A percentile compares a stretch with the other conserved stretches of the same genome.
These are phyloP conservation scores for Anthoceros angustus DNA, from an alignment of 225 moss, liverwort and hornwort species.

Conservation along the genomic window DNA sequence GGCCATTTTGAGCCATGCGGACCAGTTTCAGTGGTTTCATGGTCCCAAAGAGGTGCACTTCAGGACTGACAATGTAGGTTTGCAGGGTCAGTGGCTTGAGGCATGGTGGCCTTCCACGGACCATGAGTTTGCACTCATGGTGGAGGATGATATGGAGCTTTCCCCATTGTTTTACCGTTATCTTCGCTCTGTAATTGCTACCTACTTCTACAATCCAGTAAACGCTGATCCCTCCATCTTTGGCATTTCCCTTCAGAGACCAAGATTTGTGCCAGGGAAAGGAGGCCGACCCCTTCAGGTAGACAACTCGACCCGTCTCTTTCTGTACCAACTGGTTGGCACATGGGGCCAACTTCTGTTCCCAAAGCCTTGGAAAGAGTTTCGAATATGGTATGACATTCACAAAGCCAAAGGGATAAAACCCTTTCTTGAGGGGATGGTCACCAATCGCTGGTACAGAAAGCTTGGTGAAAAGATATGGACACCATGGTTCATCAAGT, in stretches of 20 bases:
- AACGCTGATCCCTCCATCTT: conserved; percentile 56
- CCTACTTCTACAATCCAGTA: conserved; percentile 70
- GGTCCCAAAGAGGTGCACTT: conserved; percentile 92
- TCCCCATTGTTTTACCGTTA: conserved; percentile 88
- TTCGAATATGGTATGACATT: conserved; percentile 75
- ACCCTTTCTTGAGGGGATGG: conserved; percentile 67
- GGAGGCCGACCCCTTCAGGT: conserved; percentile 42
- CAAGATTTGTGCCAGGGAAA: conserved; percentile 71
- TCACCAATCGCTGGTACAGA: conserved; percentile 76
- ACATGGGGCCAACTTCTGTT: conserved; percentile 93
- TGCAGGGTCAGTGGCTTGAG: conserved; percentile 85
- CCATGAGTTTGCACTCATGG: conserved; percentile 75
- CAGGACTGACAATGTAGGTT: conserved; percentile 54
- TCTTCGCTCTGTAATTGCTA: conserved; percentile 59
- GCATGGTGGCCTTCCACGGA: conserved; percentile 84
- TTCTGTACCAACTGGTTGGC: conserved; percentile 65
- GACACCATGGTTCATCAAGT: conserved; percentile 94
- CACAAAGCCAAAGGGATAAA: conserved; percentile 51
- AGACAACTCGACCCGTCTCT: conserved; percentile 54
- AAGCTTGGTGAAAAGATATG: conserved; percentile 73
- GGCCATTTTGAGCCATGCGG: conserved; percentile 41
- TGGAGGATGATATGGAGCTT: conserved; percentile 80
- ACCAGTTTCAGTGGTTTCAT: conserved; percentile 52
- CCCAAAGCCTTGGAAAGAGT: conserved; percentile 88
- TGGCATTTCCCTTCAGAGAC: conserved; percentile 79